Conservation (phyloP, 1,284 basidiomycete species). For the Neolentinus lepideus region DNA sequence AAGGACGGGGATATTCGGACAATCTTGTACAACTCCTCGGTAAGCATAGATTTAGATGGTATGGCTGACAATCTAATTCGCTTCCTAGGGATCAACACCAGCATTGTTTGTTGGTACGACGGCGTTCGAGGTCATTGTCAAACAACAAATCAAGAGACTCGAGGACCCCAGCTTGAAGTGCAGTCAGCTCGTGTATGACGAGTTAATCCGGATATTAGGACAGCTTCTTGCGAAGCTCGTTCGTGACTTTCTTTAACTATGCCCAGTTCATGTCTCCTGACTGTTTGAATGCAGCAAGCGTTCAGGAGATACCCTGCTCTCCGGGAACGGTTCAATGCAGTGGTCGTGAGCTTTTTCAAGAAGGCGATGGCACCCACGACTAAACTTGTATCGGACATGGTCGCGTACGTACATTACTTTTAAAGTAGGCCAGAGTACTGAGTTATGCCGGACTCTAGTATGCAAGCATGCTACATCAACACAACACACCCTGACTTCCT, state of each 20-base stretch:
- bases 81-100: constrained; percentile 81
- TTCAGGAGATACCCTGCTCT: constrained; percentile 95
- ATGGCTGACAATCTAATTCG: constrained; percentile 4
- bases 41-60: constrained; percentile 28
- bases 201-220: constrained; percentile 90
- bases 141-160: constrained; percentile 95
- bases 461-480: constrained; percentile 98
- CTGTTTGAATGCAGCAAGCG: constrained; percentile 55
- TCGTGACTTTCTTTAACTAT: constrained; percentile 3
- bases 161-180: constrained; percentile 94
- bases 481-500: constrained; percentile 99
- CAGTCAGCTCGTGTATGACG: constrained; percentile 92
- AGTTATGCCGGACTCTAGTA: constrained; percentile 36
- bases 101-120: constrained; percentile 94
- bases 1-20: constrained; percentile 97
- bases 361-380: constrained; percentile 88
- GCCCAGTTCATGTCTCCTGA: constrained; percentile 6
- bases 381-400: constrained; percentile 91
- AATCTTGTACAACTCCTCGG: constrained; percentile 94
- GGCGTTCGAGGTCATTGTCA: constrained; percentile 97
- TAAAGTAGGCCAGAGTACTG: constrained; percentile 4
- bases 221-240: constrained; percentile 88
- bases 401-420: constrained; percentile 52
- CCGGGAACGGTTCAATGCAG: constrained; percentile 88
- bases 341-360: constrained; percentile 97